Base-by-base conservation (phyloP, 345 rosid species). In the Populus davidiana region DNA sequence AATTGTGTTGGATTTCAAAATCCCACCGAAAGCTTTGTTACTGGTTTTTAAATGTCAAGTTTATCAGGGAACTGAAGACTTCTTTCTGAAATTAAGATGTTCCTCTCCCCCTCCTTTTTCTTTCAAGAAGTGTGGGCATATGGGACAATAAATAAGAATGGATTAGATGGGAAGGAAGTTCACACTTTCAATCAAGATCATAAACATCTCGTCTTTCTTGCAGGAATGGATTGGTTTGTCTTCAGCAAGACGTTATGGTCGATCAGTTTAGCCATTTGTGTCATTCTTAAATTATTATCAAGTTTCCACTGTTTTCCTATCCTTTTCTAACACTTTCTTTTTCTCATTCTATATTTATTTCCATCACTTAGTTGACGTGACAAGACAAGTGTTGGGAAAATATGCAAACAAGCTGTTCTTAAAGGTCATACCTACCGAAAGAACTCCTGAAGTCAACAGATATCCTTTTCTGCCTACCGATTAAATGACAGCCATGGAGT, bases 321-420 rank as follows among this genome's bases (percentile, higher is more conserved):
- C 20, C 29, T 39, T 6, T 62, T 56, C 35, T 29, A 23, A 52
- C 14, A 10, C 64, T 10, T 59, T 74, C 23, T 7, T 25, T 43
- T n/a, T 59, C 38, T 20, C 56, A 8, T 72, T 73, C 13, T 67
- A 41, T 50, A 71, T 70, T 50, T 52, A 21, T 65, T 72, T 23
- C 14, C 49, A 81, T 71, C 93, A 89, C 81, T 81, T 91, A 6
- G 88, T 89, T 68, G 93, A 91, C 83, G 82, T 91, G 71, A 86
- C 91, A 17, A 89, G 95, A 75, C 95, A 89, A 86, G 91, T 89
- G 69, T 75, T 87, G 80, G 95, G 91, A 6, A 89, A 91, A 81
- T 84, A 80, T 80, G 95, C 90, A 54, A 89, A 91, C 39, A 76
- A 86, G 74, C 87, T 91, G 61, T 89, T 91, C 82, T 3, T n/a